These are phyloP conservation scores for Excoecaria cochinchinensis DNA, from an alignment of 345 rosid genomes.

Conservation along the genomic window DNA sequence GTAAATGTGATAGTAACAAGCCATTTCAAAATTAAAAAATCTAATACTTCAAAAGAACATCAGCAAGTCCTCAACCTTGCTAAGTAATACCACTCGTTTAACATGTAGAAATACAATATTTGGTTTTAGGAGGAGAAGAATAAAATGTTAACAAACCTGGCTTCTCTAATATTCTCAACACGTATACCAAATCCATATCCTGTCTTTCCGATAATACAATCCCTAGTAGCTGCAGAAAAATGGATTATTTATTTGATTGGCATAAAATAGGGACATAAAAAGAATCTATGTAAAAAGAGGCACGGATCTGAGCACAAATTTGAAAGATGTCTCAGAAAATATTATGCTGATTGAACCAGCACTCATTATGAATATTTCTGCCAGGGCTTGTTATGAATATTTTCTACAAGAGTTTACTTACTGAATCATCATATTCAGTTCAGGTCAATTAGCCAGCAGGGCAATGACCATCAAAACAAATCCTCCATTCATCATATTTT, in stretches of 20 bases:
- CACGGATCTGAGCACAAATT: background rate
- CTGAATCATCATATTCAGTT: background rate
- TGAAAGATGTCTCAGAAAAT: background rate
- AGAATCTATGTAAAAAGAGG: background rate
- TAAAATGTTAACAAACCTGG: conserved; percentile 48
- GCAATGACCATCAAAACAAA: background rate
- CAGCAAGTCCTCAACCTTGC: background rate
- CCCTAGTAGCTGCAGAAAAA: conserved; percentile 62
- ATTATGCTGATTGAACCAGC: background rate
- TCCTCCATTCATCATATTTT: conserved; percentile 2
- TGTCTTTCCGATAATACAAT: conserved; percentile 46
- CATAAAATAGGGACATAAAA: background rate
- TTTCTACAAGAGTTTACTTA: background rate
- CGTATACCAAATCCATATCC: conserved; percentile 74
- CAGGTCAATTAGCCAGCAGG: background rate
- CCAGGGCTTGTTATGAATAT: too few relatives aligned
- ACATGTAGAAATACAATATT: background rate
- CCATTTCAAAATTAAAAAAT: background rate
- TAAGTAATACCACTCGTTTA: background rate
- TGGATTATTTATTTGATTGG: background rate
- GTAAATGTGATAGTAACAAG: background rate
- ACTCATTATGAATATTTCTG: background rate
- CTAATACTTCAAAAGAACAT: background rate
- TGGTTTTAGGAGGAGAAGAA: background rate
- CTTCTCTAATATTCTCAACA: conserved; percentile 75